phyloP scores from a whole-genome alignment of 352 stramenopile genomes.

The Phytophthora colocasiae region DNA sequence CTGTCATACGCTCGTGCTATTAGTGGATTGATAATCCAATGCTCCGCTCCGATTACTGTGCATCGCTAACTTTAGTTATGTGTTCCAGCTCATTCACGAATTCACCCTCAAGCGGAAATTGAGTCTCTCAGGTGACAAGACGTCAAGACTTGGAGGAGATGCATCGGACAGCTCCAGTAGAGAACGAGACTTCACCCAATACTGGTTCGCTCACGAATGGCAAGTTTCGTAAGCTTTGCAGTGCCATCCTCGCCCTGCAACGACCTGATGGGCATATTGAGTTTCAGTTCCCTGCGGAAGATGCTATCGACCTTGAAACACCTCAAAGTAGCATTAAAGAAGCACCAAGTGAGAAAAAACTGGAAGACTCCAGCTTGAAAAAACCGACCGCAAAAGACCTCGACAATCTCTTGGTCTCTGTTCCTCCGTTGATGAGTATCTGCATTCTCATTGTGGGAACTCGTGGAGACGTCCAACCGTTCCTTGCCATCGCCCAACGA shows the following conservation, averaged over 20 bases:
- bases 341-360: background rate
- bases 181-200: background rate
- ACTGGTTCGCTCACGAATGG: conserved; percentile 7
- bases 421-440: conserved; percentile 64
- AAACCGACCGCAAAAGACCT: background rate
- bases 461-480: conserved; percentile 86
- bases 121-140: no score
- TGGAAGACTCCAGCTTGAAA: background rate
- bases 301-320: conserved; percentile 33
- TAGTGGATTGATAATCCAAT: conserved; percentile 6
- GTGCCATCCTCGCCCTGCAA: conserved; percentile 23
- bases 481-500: conserved; percentile 76
- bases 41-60: conserved; percentile 4
- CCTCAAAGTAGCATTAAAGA: background rate
- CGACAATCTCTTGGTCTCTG: conserved; percentile 5
- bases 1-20: background rate
- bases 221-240: conserved; percentile 22
- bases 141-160: background rate
- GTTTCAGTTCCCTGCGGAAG: conserved; percentile 44
- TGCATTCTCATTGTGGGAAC: conserved; percentile 93
- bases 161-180: conserved; percentile 12
- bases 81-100: conserved; percentile 3
- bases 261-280: conserved; percentile 47
- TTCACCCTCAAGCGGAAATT: background rate
- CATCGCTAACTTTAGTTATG: conserved; percentile 15